Evolutionary conservation across 805 yeast genomes (phyloP).

Genomic region (Myxozyma kluyveri): DNA sequence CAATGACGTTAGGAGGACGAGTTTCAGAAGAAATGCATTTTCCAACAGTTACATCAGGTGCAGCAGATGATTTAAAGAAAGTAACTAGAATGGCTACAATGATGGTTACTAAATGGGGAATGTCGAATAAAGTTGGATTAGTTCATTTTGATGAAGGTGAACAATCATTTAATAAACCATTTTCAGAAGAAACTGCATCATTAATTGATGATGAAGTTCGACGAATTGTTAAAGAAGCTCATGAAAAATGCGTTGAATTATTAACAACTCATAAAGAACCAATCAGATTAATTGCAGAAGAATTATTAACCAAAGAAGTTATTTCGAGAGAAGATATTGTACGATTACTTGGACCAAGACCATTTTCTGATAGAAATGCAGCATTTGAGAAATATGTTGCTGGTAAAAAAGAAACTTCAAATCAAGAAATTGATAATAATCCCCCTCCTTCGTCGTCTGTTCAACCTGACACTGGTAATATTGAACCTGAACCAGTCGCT

Average conservation of each 20-base stretch:
- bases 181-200: slow-evolving; percentile 80
- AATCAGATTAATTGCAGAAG: slow-evolving; percentile 83
- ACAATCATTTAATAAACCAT: slow-evolving; percentile 77
- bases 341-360: slow-evolving; percentile 81
- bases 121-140: slow-evolving; percentile 85
- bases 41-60: slow-evolving; percentile 91
- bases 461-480: slow-evolving; percentile 1
- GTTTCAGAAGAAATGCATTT: slow-evolving; percentile 94
- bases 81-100: slow-evolving; percentile 89
- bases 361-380: slow-evolving; percentile 85
- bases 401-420: slow-evolving; percentile 16
- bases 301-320: slow-evolving; percentile 80
- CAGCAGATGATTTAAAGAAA: slow-evolving; percentile 93
- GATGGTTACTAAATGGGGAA: slow-evolving; percentile 91
- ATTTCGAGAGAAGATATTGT: slow-evolving; percentile 94
- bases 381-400: slow-evolving; percentile 72
- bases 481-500: slow-evolving; percentile 1
- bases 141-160: slow-evolving; percentile 68
- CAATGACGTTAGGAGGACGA: slow-evolving; percentile 96
- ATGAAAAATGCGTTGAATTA: slow-evolving; percentile 64
- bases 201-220: slow-evolving; percentile 80
- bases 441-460: slow-evolving; percentile 5
- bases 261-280: slow-evolving; percentile 68
- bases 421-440: slow-evolving; percentile 2
- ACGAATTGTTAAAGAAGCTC: slow-evolving; percentile 71